Percentiles rank a stretch among this genome's conserved stretches.
These are phyloP conservation scores for Microsporum ferrugineum DNA, from an alignment of 2,329 filamentous ascomycete genomes.

Conservation along the genomic window DNA sequence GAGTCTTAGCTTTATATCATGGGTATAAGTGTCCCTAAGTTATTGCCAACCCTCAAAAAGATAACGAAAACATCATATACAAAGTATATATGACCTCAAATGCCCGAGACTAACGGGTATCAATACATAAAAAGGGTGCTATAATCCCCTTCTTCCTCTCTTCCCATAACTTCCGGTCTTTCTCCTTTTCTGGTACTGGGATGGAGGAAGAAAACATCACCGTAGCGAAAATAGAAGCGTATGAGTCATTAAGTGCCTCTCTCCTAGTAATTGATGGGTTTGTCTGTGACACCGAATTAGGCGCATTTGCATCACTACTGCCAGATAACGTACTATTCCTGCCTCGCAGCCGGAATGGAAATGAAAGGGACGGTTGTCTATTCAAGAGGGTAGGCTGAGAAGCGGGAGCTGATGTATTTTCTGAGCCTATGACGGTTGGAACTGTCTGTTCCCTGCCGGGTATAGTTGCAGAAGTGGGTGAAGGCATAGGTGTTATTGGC, in stretches of 20 bases:
- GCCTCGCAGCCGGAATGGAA: constrained; percentile 12
- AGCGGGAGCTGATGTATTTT: constrained; percentile 26
- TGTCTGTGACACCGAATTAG: constrained; percentile 25
- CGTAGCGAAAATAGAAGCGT: constrained; percentile 54
- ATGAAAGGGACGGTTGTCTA: constrained; percentile 8
- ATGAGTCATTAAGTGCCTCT: constrained; percentile 48
- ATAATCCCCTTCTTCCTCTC: constrained; percentile 56
- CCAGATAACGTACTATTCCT: constrained; percentile 7
- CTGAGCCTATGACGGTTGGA: constrained; percentile 16
- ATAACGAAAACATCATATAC: not conserved
- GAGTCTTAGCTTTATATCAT: not conserved
- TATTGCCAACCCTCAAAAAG: not conserved
- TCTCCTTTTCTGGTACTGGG: constrained; percentile 36
- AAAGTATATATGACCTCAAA: not conserved
- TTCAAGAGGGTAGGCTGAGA: constrained; percentile 1
- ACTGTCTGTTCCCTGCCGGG: constrained; percentile 18
- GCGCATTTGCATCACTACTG: not conserved
- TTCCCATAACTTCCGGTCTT: constrained; percentile 49
- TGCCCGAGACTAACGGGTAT: not conserved
- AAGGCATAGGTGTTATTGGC: constrained; percentile 22
- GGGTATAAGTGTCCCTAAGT: not conserved
- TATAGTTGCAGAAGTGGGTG: constrained; percentile 11
- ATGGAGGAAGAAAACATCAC: constrained; percentile 47
- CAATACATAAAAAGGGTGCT: constrained; percentile 54
- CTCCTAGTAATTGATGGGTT: constrained; percentile 45